Evolutionary conservation across 345 rosid genomes (phyloP).

Genomic region (Moringa oleifera): DNA sequence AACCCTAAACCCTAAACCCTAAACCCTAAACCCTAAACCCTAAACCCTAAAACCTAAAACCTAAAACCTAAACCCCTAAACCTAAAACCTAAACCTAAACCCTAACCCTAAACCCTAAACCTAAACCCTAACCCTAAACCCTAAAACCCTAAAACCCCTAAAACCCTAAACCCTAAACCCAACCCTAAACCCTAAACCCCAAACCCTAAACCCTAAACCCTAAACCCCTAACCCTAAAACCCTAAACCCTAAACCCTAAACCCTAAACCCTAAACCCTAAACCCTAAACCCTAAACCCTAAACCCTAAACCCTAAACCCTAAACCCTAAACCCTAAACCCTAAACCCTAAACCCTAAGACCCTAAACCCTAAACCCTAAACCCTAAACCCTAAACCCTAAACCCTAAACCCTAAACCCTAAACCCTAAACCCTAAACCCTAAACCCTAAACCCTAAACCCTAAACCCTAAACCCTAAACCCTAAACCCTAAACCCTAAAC

Average conservation of each 20-base stretch:
- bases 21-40: neutral
- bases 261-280: constrained; percentile 14
- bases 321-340: constrained; percentile 5
- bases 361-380: constrained; percentile 12
- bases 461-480: constrained; percentile 20
- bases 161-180: constrained; percentile 18
- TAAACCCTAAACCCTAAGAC: no score
- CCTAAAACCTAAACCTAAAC: constrained; percentile 10
- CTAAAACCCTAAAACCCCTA: no score
- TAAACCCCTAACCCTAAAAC: no score
- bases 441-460: constrained; percentile 26
- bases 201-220: no score
- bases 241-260: constrained; percentile 18
- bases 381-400: constrained; percentile 15
- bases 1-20: constrained; percentile 9
- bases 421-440: constrained; percentile 20
- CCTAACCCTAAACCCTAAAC: constrained; percentile 7
- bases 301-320: constrained; percentile 13
- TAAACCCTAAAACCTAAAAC: no score
- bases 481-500: constrained; percentile 16
- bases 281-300: constrained; percentile 7
- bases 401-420: constrained; percentile 13
- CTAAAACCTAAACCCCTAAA: no score
- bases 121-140: neutral
- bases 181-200: constrained; percentile 13